Evolutionary conservation across 495 filamentous ascomycete genomes (phyloP), one percentile per base, ranked within the genome.

Genomic region (Penicillium soppii): DNA sequence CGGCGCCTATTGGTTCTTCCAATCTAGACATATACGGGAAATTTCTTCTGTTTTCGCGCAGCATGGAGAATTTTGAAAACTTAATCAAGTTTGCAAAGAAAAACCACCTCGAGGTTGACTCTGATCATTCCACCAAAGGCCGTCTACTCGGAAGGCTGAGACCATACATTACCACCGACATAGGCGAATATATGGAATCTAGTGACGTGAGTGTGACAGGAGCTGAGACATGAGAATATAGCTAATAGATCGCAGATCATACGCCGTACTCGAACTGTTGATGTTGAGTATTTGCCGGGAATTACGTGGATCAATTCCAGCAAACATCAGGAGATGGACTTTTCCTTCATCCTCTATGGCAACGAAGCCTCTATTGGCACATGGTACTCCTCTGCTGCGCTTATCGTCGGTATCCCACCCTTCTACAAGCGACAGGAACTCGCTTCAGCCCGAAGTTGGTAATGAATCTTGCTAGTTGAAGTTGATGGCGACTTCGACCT

Each of bases 321-420:
- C 6, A 54, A 44, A 13, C 54, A 68, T 26, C 6, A 44, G 23
- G 38, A 68, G 13, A 53, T 56, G 47, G 63, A 56, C 5, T 53
- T 66, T 12, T 48, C 30, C n/a, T 46, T 56, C 6, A 9, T 62
- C 19, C 33, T 41, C 6, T 62, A 64, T 21, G 66, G 63, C 3
- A 66, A 69, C 17, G 44, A 64, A 27, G 4, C 58, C 6, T 43
- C 41, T 0, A 13, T 55, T 20, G 43, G 33, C 0, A 44, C 42
- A 0, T 19, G 40, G 7, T 66, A 66, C 30, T 66, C 63, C 0
- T 57, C 20, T 43, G 62, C 54, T 21, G 60, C 63, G 0, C 60
- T 68, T 13, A 51, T 66, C 2, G 66, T 57, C 6, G 42, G 49
- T 0, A 52, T 67, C 38, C 61, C 63, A 16, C 58, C 56, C 21